Base-by-base conservation (phyloP, 441 rosid genomes). In the Syzygium syzygioides region DNA sequence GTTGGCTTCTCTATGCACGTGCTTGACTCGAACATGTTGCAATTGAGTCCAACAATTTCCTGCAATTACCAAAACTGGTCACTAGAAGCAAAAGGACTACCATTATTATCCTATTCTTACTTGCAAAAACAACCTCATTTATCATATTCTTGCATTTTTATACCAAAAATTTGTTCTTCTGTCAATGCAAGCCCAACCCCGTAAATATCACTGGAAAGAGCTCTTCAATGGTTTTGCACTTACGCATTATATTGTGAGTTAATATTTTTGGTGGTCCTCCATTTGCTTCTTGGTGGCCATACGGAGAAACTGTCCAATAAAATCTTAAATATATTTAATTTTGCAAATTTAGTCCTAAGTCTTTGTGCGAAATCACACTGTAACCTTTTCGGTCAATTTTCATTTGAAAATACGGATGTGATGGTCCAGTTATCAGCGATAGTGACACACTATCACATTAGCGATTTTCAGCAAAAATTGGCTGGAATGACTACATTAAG, bases 361-460 rank as follows among this genome's bases (percentile, higher is more conserved):
- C 8, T 62, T 0, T 7, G 1, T 3, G 6, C 0, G 0, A n/a
- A 62, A n/a, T n/a, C 34, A 0, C 19, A 62, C 0, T 28, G 8
- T n/a, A 62, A 11, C n/a, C 5, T 14, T n/a, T 6, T 4, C 1
- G 14, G 1, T 0, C 68, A 7, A 60, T 62, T 62, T 17, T 7
- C 17, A 1, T 14, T 3, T 4, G 4, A 62, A 62, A 62, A n/a
- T 15, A 0, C 2, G 0, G 1, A 62, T 4, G 6, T n/a, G 0
- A 1, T 17, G 0, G 0, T 6, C 9, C 10, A 28, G 0, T 60
- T 9, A 1, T 60, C 0, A 3, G 1, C 4, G 0, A 3, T 0
- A 3, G 34, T 3, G 19, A 62, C 4, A n/a, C 1, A n/a, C 14
- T 2, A 0, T 7, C n/a, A 60, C 2, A 0, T n/a, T 6, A 62